Evolutionary conservation across 2,329 filamentous ascomycete species (phyloP).

Genomic region (Claviceps paspali): DNA sequence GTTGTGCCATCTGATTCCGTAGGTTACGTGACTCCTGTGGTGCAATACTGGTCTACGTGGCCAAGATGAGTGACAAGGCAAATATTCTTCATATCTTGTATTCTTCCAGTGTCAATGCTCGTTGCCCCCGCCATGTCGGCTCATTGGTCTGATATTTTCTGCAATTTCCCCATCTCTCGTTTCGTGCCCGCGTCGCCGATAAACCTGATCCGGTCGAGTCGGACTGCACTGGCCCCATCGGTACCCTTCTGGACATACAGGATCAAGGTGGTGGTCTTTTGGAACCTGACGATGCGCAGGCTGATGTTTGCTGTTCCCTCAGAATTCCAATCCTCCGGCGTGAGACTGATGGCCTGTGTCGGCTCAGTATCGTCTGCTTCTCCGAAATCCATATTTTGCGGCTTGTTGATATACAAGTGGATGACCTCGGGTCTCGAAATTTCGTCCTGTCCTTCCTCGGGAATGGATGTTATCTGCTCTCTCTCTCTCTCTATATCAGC

Average conservation of each 20-base stretch:
- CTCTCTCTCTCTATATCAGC: neutral
- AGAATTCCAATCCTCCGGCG: constrained; percentile 64
- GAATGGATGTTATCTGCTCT: constrained; percentile 65
- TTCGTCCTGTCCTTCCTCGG: constrained; percentile 56
- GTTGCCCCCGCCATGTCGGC: too few species aligned
- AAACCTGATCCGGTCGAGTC: constrained; percentile 63
- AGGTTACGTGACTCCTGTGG: too few species aligned
- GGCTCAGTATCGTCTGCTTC: constrained; percentile 78
- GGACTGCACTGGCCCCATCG: constrained; percentile 68
- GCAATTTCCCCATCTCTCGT: constrained; percentile 81
- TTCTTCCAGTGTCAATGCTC: too few species aligned
- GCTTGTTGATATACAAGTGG: constrained; percentile 73
- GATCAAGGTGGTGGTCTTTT: constrained; percentile 75
- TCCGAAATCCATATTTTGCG: constrained; percentile 85
- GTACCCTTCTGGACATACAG: constrained; percentile 82
- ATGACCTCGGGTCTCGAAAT: constrained; percentile 67
- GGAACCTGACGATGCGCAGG: constrained; percentile 92
- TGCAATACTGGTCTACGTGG: too few species aligned
- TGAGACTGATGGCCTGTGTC: constrained; percentile 65
- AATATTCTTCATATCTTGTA: too few species aligned
- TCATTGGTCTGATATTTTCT: too few species aligned
- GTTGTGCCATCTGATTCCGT: too few species aligned
- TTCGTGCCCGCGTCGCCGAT: constrained; percentile 87
- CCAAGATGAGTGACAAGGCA: too few species aligned
- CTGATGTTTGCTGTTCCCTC: constrained; percentile 57